Evolutionary conservation across 768 basidiomycete species (phyloP).

Genomic region (Piloderma croceum): DNA sequence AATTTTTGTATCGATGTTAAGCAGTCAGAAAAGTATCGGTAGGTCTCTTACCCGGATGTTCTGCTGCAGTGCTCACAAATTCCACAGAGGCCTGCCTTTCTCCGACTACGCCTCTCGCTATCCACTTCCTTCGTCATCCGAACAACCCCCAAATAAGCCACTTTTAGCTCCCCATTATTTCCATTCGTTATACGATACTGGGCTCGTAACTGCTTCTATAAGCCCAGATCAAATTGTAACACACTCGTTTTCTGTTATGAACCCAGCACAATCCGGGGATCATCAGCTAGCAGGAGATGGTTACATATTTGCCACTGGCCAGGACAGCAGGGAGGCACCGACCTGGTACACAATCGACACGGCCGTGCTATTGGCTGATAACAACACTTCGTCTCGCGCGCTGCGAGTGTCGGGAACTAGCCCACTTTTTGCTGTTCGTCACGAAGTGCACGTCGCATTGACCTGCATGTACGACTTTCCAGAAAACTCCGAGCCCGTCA

Average conservation of each 20-base stretch:
- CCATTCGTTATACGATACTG: constrained; percentile 43
- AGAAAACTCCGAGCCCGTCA: constrained; percentile 15
- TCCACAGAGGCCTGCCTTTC: not conserved
- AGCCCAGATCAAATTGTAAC: constrained; percentile 22
- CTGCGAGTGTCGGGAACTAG: constrained; percentile 27
- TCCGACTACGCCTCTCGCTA: constrained; percentile 37
- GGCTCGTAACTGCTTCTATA: constrained; percentile 29
- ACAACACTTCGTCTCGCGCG: constrained; percentile 32
- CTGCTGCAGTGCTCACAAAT: not conserved
- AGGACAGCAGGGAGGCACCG: constrained; percentile 20
- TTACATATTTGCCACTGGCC: constrained; percentile 42
- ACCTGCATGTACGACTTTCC: constrained; percentile 50
- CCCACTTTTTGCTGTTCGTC: constrained; percentile 54
- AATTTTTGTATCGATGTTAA: constrained; percentile 52
- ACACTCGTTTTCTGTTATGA: constrained; percentile 47
- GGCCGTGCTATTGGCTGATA: no score
- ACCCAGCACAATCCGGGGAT: constrained; percentile 37
- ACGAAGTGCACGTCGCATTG: constrained; percentile 49
- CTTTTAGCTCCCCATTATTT: constrained; percentile 51
- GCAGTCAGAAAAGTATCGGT: constrained; percentile 69
- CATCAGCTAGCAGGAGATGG: constrained; percentile 47
- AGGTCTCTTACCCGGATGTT: constrained; percentile 14
- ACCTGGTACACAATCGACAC: constrained; percentile 60
- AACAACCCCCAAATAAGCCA: constrained; percentile 62
- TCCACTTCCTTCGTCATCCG: constrained; percentile 48